Percentiles rank a stretch among this genome's conserved stretches.
phyloP scores from a whole-genome alignment of 2,329 filamentous ascomycete genomes.

The Lachnellula occidentalis region DNA sequence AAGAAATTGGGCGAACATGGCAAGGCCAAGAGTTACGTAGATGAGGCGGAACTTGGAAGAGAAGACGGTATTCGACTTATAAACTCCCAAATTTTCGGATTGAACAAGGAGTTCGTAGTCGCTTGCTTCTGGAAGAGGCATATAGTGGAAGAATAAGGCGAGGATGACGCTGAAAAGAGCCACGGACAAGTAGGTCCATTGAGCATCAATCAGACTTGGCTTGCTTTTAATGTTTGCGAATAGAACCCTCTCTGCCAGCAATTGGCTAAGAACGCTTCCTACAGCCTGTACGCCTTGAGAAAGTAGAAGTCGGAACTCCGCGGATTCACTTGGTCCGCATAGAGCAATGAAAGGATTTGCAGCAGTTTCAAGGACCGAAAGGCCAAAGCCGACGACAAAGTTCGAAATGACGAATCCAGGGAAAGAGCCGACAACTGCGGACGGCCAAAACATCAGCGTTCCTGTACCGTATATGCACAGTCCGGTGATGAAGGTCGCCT shows the following conservation, averaged over 20 bases:
- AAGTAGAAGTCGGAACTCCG: conserved; percentile 68
- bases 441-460: conserved; percentile 84
- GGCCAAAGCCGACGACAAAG: conserved; percentile 71
- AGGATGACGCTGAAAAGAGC: conserved; percentile 68
- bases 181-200: conserved; percentile 82
- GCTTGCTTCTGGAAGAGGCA: conserved; percentile 55
- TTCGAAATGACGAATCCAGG: conserved; percentile 70
- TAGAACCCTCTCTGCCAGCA: conserved; percentile 69
- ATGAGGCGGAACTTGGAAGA: conserved; percentile 36
- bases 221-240: conserved; percentile 53
- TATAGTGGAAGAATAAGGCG: conserved; percentile 63
- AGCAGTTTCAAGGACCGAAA: conserved; percentile 72
- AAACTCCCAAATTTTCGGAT: conserved; percentile 25
- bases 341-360: conserved; percentile 70
- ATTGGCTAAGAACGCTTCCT: conserved; percentile 64
- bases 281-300: conserved; percentile 74
- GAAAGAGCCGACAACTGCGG: conserved; percentile 67
- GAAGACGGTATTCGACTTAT: conserved; percentile 16
- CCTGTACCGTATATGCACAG: conserved; percentile 69
- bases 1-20: conserved; percentile 69
- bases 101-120: conserved; percentile 49
- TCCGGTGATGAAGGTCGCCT: conserved; percentile 73
- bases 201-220: conserved; percentile 62
- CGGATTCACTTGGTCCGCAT: conserved; percentile 67
- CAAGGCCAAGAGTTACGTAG: conserved; percentile 54